Percentiles rank a stretch among this genome's conserved stretches.
These are phyloP conservation scores for Pythium dissotocum DNA, from an alignment of 352 stramenopile species.

Conservation along the genomic window DNA sequence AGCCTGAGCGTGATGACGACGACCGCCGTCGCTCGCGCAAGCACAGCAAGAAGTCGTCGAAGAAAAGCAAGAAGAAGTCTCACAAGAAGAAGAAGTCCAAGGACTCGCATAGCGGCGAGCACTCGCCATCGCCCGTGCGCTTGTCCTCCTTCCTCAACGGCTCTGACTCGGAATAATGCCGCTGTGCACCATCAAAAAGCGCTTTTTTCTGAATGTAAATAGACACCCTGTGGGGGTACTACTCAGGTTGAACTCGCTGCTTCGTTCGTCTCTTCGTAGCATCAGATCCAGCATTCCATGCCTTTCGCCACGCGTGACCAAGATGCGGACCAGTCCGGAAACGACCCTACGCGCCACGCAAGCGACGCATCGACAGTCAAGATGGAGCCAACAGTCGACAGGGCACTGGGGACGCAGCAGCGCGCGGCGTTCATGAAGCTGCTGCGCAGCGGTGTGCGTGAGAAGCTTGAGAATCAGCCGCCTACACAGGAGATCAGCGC, in stretches of 20 bases:
- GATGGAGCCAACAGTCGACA: not conserved
- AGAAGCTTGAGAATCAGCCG: constrained; percentile 42
- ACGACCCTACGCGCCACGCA: not conserved
- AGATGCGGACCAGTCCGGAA: constrained; percentile 1
- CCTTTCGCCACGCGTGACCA: not conserved
- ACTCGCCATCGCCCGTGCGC: constrained; percentile 63
- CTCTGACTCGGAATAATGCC: constrained; percentile 39
- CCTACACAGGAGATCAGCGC: constrained; percentile 19
- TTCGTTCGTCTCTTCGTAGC: not conserved
- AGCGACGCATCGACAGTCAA: not conserved
- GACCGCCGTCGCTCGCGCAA: constrained; percentile 23
- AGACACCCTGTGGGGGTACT: not conserved
- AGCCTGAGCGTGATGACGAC: constrained; percentile 25
- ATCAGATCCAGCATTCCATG: constrained; percentile 1
- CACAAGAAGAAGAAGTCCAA: constrained; percentile 54
- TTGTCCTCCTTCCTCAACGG: constrained; percentile 92
- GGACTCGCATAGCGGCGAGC: constrained; percentile 40
- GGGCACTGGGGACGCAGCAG: constrained; percentile 7
- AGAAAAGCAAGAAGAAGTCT: constrained; percentile 35
- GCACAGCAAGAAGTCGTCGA: constrained; percentile 39
- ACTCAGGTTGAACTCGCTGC: constrained; percentile 3
- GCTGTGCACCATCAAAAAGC: not conserved
- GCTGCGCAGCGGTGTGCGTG: constrained; percentile 60
- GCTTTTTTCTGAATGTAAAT: not conserved
- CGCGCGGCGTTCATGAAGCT: constrained; percentile 38